phyloP scores from a whole-genome alignment of 1,139 yeast species.

The Wickerhamiella infanticola region DNA sequence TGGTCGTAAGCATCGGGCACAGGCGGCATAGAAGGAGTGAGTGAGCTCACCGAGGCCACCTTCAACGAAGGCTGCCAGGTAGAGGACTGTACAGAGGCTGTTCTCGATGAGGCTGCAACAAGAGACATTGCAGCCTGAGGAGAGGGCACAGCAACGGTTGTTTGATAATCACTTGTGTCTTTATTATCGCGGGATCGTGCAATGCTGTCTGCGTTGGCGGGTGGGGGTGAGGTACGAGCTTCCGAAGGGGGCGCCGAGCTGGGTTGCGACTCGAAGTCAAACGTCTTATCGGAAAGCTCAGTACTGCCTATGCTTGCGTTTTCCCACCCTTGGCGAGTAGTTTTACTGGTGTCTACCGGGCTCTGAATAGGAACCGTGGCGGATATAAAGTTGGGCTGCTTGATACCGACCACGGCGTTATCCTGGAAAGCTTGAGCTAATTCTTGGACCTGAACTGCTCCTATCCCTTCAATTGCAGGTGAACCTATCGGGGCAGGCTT shows the following conservation, averaged over 20 bases:
- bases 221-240: not conserved
- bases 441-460: not conserved
- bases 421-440: not conserved
- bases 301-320: too few relatives aligned
- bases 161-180: not conserved
- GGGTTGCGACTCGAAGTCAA: not conserved
- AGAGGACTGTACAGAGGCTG: not conserved
- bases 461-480: not conserved
- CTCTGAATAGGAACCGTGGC: not conserved
- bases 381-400: not conserved
- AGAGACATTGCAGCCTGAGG: not conserved
- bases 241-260: not conserved
- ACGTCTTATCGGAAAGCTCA: too few relatives aligned
- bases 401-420: not conserved
- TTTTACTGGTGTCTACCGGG: not conserved
- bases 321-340: too few relatives aligned
- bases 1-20: constrained; percentile 33
- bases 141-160: not conserved
- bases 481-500: too few relatives aligned
- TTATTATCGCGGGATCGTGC: not conserved
- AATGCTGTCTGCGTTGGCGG: not conserved
- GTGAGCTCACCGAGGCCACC: not conserved
- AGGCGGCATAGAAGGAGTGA: constrained; percentile 9
- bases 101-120: not conserved
- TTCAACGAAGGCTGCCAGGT: not conserved